These are phyloP conservation scores for Fusarium ramigenum DNA, from an alignment of 2,329 filamentous ascomycete genomes.

Conservation along the genomic window DNA sequence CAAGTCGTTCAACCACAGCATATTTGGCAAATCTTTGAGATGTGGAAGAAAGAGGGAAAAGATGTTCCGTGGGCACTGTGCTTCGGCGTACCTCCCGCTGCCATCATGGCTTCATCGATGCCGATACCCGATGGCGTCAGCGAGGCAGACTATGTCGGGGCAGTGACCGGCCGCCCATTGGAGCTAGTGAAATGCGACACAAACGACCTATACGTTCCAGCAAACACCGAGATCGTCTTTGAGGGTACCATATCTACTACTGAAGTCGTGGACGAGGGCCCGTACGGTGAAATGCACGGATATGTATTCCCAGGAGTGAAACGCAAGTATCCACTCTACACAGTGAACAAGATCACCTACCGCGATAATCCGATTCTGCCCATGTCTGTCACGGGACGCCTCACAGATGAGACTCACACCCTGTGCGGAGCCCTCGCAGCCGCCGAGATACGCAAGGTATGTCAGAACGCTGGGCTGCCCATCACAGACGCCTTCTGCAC, in stretches of 20 bases:
- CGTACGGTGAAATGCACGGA: constrained; percentile 56
- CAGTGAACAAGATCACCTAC: constrained; percentile 19
- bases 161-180: constrained; percentile 54
- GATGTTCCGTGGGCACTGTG: constrained; percentile 59
- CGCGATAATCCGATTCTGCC: constrained; percentile 19
- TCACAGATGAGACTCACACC: constrained; percentile 21
- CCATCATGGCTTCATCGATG: constrained; percentile 59
- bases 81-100: constrained; percentile 61
- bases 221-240: constrained; percentile 59
- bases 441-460: background rate
- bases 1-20: constrained; percentile 58
- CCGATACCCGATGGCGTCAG: constrained; percentile 49
- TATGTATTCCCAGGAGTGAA: background rate
- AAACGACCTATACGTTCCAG: constrained; percentile 58
- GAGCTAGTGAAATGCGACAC: constrained; percentile 62
- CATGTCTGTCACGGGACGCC: constrained; percentile 8
- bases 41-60: constrained; percentile 55
- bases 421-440: constrained; percentile 21
- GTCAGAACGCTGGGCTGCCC: constrained; percentile 47
- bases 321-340: constrained; percentile 8
- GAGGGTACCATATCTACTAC: constrained; percentile 51
- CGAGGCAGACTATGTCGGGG: constrained; percentile 59
- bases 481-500: constrained; percentile 55
- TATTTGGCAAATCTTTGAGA: constrained; percentile 56
- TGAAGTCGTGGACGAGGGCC: constrained; percentile 56